Evolutionary conservation across 371 early-diverging fungal species (phyloP).

Genomic region (Furculomyces boomerangus): DNA sequence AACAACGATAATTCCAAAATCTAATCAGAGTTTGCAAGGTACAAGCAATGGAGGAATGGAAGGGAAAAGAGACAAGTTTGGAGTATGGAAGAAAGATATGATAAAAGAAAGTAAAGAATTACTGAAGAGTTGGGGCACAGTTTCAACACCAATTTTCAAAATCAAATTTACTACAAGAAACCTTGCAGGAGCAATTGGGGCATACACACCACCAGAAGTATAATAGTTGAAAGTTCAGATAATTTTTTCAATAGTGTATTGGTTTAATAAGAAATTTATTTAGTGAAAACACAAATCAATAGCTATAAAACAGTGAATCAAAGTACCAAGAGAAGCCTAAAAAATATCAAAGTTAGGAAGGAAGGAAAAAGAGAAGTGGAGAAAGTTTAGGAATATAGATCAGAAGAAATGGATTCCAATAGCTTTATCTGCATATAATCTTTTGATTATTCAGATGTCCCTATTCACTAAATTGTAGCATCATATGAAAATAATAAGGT

Average conservation of each 20-base stretch:
- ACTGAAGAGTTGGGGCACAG: conserved; percentile 73
- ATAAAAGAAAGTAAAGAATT: conserved; percentile 29
- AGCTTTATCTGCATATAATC: background rate
- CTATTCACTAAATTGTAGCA: background rate
- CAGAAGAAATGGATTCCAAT: background rate
- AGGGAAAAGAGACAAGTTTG: conserved; percentile 20
- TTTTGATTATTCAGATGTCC: background rate
- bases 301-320: background rate
- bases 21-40: background rate
- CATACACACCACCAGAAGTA: conserved; percentile 12
- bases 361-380: background rate
- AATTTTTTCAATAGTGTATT: background rate
- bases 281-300: background rate
- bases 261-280: background rate
- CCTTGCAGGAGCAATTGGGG: conserved; percentile 58
- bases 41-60: background rate
- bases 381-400: background rate
- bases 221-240: background rate
- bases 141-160: conserved; percentile 79
- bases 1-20: conserved; percentile 5
- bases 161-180: conserved; percentile 84
- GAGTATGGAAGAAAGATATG: conserved; percentile 13
- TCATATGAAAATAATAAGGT: background rate
- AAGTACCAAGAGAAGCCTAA: background rate
- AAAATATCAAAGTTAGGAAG: background rate